These are phyloP conservation scores for Solanum lycopersicoides DNA, from an alignment of 257 asterid genomes.

Conservation along the genomic window DNA sequence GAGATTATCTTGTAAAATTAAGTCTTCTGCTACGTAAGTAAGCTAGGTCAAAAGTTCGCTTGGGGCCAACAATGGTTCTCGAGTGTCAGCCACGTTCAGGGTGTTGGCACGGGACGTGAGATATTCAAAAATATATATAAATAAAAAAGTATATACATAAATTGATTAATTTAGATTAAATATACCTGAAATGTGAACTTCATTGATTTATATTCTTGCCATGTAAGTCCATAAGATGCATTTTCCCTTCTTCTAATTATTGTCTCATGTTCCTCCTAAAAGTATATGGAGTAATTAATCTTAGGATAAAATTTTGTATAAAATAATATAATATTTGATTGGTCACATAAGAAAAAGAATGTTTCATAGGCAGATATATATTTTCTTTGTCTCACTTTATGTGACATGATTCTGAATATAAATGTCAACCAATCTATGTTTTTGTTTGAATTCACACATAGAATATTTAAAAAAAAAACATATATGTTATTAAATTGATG, in stretches of 20 bases:
- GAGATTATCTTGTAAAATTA: too few species aligned
- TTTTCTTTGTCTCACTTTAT: neutral
- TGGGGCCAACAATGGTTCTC: too few species aligned
- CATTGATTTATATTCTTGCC: constrained; percentile 86
- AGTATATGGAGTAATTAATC: neutral
- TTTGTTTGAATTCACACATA: neutral
- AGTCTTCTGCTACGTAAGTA: too few species aligned
- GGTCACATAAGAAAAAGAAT: neutral
- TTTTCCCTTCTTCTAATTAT: constrained; percentile 46
- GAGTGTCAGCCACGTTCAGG: too few species aligned
- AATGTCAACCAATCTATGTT: rapidly evolving
- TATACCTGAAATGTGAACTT: constrained; percentile 72
- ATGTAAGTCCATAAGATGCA: constrained; percentile 54
- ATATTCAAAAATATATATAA: too few species aligned
- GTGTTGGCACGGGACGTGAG: too few species aligned
- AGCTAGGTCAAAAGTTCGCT: too few species aligned
- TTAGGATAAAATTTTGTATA: neutral
- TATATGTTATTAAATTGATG: neutral
- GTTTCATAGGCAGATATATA: neutral
- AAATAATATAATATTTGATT: neutral
- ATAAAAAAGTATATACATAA: too few species aligned
- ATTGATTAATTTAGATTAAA: neutral
- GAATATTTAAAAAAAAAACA: too few species aligned
- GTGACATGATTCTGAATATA: neutral
- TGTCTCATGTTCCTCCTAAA: constrained; percentile 70